A percentile compares a stretch with the other conserved stretches of the same genome.
phyloP scores from a whole-genome alignment of 106 monocot species.

The Vanilla planifolia region DNA sequence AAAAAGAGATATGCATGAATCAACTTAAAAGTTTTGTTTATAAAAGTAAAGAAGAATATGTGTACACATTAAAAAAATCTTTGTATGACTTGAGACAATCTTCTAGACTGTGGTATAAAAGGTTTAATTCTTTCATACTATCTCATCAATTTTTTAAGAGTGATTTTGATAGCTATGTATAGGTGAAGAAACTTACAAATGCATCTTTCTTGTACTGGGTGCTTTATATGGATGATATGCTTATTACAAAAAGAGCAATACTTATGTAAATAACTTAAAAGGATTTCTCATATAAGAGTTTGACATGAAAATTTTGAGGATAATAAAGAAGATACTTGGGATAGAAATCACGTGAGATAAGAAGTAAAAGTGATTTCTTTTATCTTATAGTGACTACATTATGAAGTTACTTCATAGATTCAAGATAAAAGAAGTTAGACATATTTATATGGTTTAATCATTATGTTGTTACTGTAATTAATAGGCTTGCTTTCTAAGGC shows the following conservation, averaged over 20 bases:
- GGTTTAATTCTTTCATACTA: background rate
- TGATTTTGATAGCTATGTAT: background rate
- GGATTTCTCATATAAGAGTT: too few species aligned
- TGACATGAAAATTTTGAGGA: too few species aligned
- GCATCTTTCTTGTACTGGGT: background rate
- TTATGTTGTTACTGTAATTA: background rate
- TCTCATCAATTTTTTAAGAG: background rate
- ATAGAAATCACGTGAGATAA: too few species aligned
- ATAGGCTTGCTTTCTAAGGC: conserved; percentile 41
- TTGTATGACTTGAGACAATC: background rate
- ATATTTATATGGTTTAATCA: background rate
- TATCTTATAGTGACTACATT: too few species aligned
- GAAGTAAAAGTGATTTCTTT: too few species aligned
- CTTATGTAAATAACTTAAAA: background rate
- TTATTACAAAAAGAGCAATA: background rate
- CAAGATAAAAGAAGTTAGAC: too few species aligned
- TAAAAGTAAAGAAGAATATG: background rate
- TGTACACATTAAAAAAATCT: background rate
- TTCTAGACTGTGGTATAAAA: background rate
- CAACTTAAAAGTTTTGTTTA: background rate
- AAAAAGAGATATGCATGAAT: background rate
- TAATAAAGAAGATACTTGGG: too few species aligned
- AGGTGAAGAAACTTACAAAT: background rate
- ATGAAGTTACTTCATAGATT: too few species aligned
- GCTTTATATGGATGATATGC: background rate